These are phyloP conservation scores for Annulohypoxylon truncatum DNA, from an alignment of 2,329 filamentous ascomycete genomes.

Conservation along the genomic window DNA sequence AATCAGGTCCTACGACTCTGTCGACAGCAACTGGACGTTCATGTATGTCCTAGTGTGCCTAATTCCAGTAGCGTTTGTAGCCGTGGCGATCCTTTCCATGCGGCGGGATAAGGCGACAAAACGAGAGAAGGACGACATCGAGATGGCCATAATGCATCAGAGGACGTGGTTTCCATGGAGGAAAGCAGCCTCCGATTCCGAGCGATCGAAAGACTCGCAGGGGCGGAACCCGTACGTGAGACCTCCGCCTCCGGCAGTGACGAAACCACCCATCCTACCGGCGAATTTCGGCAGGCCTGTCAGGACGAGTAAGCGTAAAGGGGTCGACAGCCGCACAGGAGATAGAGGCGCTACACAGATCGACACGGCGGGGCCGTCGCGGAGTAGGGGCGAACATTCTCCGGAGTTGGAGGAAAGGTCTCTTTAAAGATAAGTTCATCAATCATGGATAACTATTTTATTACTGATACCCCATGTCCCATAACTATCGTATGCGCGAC, in stretches of 20 bases:
- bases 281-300: background rate
- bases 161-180: slow-evolving; percentile 25
- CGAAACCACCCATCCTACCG: background rate
- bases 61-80: slow-evolving; percentile 43
- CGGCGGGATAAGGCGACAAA: slow-evolving; percentile 28
- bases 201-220: background rate
- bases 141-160: slow-evolving; percentile 46
- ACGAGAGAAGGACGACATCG: slow-evolving; percentile 30
- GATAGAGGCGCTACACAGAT: background rate
- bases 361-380: background rate
- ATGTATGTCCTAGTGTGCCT: slow-evolving; percentile 44
- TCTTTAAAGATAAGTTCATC: slow-evolving; percentile 4
- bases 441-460: background rate
- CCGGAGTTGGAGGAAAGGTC: slow-evolving; percentile 46
- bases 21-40: slow-evolving; percentile 43
- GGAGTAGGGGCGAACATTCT: background rate
- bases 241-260: background rate
- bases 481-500: background rate
- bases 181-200: slow-evolving; percentile 52
- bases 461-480: background rate
- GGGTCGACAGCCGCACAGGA: background rate
- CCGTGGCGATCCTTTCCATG: slow-evolving; percentile 33
- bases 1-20: slow-evolving; percentile 14
- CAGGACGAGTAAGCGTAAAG: background rate
- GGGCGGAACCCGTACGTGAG: background rate